Base-by-base conservation (phyloP, 2,329 filamentous ascomycete species). In the Stagonosporopsis cucurbitacearum region DNA sequence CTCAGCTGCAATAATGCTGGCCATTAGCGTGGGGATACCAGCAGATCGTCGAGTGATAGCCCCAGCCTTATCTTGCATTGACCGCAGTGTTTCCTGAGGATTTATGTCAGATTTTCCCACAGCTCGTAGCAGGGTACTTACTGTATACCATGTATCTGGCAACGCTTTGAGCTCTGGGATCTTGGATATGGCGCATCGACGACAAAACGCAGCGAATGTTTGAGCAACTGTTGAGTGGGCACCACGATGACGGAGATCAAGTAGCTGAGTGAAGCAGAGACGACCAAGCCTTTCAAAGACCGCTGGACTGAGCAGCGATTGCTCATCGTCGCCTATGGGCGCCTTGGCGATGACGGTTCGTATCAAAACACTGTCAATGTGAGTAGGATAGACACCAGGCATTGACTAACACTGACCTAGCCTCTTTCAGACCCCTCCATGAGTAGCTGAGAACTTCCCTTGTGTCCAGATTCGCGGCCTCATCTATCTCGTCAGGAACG, bases 391-490 rank as follows among this genome's bases (percentile, higher is more conserved):
- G 3, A 6, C n/a, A 28, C 15, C 20, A 15, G 35, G 28, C 15
- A 17, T 37, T 22, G 20, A 4, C 26, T 9, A 0, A 28, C 15
- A 35, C 77, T 58, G 78, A 92, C 89, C 91, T 96, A 22, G 93
- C 91, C 77, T 99, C 95, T 59, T 96, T 94, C n/a, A 97, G 82
- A 6, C 92, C 91, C 65, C 95, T 86, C 84, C 96, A 99, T 59
- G 92, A 96, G 74, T 95, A 99, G 62, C 94, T 98, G 42, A 99
- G 77, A 17, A 96, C 83, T 66, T 96, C 92, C 70, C 97, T 98
- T 0, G 92, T 92, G 47, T 90, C 88, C 2, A 92, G 81, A 1
- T 88, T 89, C 4, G 88, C 83, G 15, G 85, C 78, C 30, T 89
- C 88, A 49, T 90, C 86, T n/a, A 91, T 74, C 23, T 94, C 90